phyloP scores from a whole-genome alignment of 805 yeast genomes.

The Hanseniaspora valbyensis region DNA sequence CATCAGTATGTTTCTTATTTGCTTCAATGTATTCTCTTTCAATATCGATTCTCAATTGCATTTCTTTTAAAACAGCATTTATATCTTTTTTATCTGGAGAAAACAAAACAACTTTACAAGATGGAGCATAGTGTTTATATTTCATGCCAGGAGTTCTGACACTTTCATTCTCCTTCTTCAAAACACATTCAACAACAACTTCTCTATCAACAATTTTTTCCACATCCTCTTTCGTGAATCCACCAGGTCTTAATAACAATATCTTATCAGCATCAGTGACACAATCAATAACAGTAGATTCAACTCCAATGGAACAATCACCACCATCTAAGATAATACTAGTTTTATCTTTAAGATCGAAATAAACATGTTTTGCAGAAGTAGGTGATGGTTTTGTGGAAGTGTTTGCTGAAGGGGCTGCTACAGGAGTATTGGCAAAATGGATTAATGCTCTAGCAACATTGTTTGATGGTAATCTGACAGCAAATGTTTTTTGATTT shows the following conservation, averaged over 20 bases:
- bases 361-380: constrained; percentile 68
- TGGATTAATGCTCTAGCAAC: constrained; percentile 85
- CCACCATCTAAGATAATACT: constrained; percentile 91
- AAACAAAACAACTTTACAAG: constrained; percentile 66
- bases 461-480: constrained; percentile 76
- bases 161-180: constrained; percentile 42
- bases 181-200: constrained; percentile 40
- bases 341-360: constrained; percentile 67
- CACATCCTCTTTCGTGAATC: constrained; percentile 56
- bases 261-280: constrained; percentile 57
- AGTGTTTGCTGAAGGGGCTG: constrained; percentile 97
- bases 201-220: constrained; percentile 57
- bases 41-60: constrained; percentile 15
- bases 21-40: constrained; percentile 25
- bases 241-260: constrained; percentile 86
- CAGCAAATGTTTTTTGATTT: constrained; percentile 81
- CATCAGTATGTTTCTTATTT: constrained; percentile 18
- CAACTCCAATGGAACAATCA: constrained; percentile 75
- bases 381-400: constrained; percentile 95
- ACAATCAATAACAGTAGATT: constrained; percentile 90
- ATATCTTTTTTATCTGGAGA: constrained; percentile 39
- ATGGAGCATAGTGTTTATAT: constrained; percentile 88
- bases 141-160: constrained; percentile 97
- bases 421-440: constrained; percentile 74
- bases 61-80: constrained; percentile 1